Conservation (phyloP, 305 asterid species). For the Fraxinus sp. region DNA sequence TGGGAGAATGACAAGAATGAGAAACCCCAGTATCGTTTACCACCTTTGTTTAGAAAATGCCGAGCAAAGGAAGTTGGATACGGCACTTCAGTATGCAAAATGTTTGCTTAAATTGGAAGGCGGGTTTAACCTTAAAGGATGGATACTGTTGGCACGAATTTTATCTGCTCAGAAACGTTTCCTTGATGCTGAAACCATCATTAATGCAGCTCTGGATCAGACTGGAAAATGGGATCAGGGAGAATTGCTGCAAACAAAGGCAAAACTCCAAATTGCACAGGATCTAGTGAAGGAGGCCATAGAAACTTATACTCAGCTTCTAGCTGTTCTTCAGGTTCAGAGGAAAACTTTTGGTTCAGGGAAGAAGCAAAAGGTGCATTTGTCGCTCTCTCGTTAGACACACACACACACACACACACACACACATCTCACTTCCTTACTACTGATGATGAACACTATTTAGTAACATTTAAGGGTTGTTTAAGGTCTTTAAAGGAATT, state of each 20-base stretch:
- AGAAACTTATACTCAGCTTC: constrained; percentile 69
- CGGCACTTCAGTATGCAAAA: constrained; percentile 60
- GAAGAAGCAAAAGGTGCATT: constrained; percentile 48
- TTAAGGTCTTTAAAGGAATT: not conserved
- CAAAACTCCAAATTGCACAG: constrained; percentile 76
- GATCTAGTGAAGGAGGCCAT: constrained; percentile 68
- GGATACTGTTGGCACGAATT: constrained; percentile 72
- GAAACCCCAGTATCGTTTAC: constrained; percentile 53
- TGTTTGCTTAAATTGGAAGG: constrained; percentile 63
- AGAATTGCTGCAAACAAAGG: constrained; percentile 75
- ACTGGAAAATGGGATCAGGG: constrained; percentile 88
- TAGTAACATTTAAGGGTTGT: not conserved
- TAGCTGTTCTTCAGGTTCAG: constrained; percentile 81
- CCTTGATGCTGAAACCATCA: constrained; percentile 59
- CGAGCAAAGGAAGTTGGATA: constrained; percentile 83
- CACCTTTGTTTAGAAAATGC: constrained; percentile 78
- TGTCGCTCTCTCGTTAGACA: constrained; percentile 6
- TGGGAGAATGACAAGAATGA: constrained; percentile 57
- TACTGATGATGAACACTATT: not conserved
- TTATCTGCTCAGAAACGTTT: constrained; percentile 78
- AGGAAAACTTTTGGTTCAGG: constrained; percentile 53
- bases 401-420: not conserved
- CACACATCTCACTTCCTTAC: not conserved
- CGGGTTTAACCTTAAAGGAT: constrained; percentile 59
- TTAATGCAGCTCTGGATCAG: constrained; percentile 73